A percentile compares a stretch with the other conserved stretches of the same genome.
Conservation (phyloP, 495 filamentous ascomycete species). For the Hypoxylon lienhwacheense region DNA sequence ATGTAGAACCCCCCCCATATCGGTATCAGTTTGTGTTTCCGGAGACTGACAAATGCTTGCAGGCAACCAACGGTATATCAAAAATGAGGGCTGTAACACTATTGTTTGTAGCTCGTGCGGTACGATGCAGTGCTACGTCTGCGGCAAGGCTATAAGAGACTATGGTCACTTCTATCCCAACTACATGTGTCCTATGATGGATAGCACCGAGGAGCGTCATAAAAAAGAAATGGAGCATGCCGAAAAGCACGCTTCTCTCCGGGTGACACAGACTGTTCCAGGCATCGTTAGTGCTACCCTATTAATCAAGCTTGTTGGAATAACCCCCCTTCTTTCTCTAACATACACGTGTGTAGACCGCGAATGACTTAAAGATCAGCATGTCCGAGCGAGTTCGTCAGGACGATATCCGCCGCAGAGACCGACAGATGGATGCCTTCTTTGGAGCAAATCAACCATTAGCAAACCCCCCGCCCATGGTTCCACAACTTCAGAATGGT, state of each 20-base stretch:
- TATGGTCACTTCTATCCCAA: constrained; percentile 55
- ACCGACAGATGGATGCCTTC: too few relatives aligned
- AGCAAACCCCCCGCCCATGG: too few relatives aligned
- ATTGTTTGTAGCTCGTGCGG: constrained; percentile 67
- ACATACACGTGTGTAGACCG: constrained; percentile 25
- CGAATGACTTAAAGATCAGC: constrained; percentile 59
- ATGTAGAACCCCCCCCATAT: constrained; percentile 42
- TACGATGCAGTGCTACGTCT: constrained; percentile 72
- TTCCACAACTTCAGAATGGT: too few relatives aligned
- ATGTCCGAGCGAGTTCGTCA: constrained; percentile 59
- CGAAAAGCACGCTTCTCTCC: constrained; percentile 60
- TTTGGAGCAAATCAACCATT: too few relatives aligned
- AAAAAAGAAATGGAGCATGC: constrained; percentile 67
- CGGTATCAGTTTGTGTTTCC: not conserved
- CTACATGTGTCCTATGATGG: constrained; percentile 66
- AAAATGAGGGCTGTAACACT: constrained; percentile 83
- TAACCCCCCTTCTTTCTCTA: constrained; percentile 1
- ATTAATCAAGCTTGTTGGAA: not conserved
- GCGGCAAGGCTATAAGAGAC: constrained; percentile 57
- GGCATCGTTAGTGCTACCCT: constrained; percentile 45
- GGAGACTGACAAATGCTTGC: constrained; percentile 32
- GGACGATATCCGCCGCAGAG: constrained; percentile 34
- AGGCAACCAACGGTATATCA: constrained; percentile 67
- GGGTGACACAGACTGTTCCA: constrained; percentile 61
- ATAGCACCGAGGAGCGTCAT: constrained; percentile 63